Conservation (phyloP, 768 basidiomycete genomes). For the Mycena albidolilacea region DNA sequence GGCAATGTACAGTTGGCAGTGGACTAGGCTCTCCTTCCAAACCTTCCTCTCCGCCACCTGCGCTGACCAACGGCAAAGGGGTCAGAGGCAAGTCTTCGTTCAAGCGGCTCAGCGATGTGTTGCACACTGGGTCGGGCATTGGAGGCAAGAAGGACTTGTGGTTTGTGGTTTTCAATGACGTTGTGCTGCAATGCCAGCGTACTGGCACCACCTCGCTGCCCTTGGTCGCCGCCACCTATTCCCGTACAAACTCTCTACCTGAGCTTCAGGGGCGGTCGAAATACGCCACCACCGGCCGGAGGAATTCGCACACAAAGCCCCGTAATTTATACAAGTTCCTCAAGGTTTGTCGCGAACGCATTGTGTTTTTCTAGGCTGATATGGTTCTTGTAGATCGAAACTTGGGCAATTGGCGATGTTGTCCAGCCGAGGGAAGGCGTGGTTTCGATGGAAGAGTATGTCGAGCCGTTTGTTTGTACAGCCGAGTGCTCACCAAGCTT, state of each 20-base stretch:
- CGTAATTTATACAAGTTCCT: slow-evolving; percentile 95
- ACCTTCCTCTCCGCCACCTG: slow-evolving; percentile 58
- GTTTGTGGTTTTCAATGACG: slow-evolving; percentile 97
- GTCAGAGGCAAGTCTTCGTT: slow-evolving; percentile 90
- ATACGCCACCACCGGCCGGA: slow-evolving; percentile 85
- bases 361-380: slow-evolving; percentile 17
- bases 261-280: slow-evolving; percentile 88
- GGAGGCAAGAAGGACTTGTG: slow-evolving; percentile 90
- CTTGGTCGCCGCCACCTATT: slow-evolving; percentile 75
- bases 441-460: slow-evolving; percentile 93
- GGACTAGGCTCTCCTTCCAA: slow-evolving; percentile 50
- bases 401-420: slow-evolving; percentile 87
- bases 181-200: slow-evolving; percentile 91
- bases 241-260: slow-evolving; percentile 83
- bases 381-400: slow-evolving; percentile 74
- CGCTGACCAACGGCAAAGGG: slow-evolving; percentile 62
- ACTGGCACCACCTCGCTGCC: slow-evolving; percentile 91
- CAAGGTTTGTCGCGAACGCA: slow-evolving; percentile 66
- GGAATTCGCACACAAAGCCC: slow-evolving; percentile 84
- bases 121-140: slow-evolving; percentile 70
- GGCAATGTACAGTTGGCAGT: slow-evolving; percentile 58
- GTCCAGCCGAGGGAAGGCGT: slow-evolving; percentile 85
- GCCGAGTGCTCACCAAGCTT: slow-evolving; percentile 12
- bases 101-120: slow-evolving; percentile 91
- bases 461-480: slow-evolving; percentile 31